Conservation (phyloP, 139 green algal species). For the Pycnococcus provasolii region DNA sequence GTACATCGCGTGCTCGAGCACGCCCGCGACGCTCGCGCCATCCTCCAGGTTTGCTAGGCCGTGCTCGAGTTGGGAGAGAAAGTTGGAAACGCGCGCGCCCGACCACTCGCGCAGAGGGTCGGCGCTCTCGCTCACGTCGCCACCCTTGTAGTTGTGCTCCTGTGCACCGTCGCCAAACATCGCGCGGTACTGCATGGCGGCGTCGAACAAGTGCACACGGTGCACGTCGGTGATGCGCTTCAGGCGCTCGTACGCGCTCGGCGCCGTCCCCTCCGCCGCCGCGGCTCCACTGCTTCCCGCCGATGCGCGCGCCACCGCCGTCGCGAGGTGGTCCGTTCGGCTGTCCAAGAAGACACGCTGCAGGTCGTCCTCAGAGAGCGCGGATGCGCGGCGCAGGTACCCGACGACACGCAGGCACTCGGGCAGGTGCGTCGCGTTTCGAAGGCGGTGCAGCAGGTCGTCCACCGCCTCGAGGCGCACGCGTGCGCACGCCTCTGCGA, state of each 20-base stretch:
- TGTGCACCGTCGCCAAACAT: conserved; percentile 77
- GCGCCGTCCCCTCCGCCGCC: background rate
- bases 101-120: conserved; percentile 40
- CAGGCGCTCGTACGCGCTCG: conserved; percentile 46
- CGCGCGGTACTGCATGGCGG: conserved; percentile 92
- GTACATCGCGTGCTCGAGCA: conserved; percentile 94
- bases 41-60: conserved; percentile 36
- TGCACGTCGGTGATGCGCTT: conserved; percentile 90
- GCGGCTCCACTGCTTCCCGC: background rate
- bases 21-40: conserved; percentile 51
- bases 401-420: conserved; percentile 91
- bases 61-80: conserved; percentile 27
- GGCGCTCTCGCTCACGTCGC: conserved; percentile 13
- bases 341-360: conserved; percentile 66
- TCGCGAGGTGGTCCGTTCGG: conserved; percentile 40
- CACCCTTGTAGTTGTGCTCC: conserved; percentile 15
- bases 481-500: conserved; percentile 45
- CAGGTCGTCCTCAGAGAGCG: conserved; percentile 55
- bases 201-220: conserved; percentile 93
- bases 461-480: background rate
- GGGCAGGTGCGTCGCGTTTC: conserved; percentile 36
- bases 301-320: conserved; percentile 44
- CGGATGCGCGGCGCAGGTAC: conserved; percentile 75
- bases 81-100: conserved; percentile 32
- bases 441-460: conserved; percentile 1